Conservation (phyloP, 2,329 filamentous ascomycete species). For the Phyllosticta citribraziliensis region DNA sequence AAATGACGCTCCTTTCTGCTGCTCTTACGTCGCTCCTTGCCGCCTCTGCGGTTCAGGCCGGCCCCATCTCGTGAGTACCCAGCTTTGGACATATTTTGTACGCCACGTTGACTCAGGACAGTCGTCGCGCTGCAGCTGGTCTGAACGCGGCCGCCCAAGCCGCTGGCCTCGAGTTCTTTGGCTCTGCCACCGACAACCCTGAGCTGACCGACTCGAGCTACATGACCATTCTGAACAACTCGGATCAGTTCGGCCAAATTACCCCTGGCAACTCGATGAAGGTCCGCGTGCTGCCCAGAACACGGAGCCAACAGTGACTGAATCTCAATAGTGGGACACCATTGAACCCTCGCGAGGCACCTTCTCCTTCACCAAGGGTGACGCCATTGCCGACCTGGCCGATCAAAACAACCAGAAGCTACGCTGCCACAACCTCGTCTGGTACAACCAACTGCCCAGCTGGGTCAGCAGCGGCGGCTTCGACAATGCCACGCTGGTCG, state of each 20-base stretch:
- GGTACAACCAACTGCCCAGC: conserved; percentile 31
- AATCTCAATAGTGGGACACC: conserved; percentile 24
- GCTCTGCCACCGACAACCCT: conserved; percentile 19
- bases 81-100: neutral
- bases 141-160: conserved; percentile 17
- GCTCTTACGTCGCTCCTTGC: conserved; percentile 14
- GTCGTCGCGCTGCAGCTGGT: conserved; percentile 15
- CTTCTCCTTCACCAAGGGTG: conserved; percentile 26
- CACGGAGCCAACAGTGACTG: neutral
- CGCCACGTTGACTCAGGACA: neutral
- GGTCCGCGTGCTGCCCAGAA: conserved; percentile 2
- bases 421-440: conserved; percentile 34
- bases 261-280: conserved; percentile 19
- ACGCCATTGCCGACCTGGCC: conserved; percentile 27
- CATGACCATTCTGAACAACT: conserved; percentile 15
- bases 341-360: conserved; percentile 26
- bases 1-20: conserved; percentile 10
- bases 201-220: conserved; percentile 17
- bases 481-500: conserved; percentile 31
- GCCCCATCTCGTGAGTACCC: conserved; percentile 10
- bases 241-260: conserved; percentile 18
- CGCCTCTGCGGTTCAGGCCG: conserved; percentile 12
- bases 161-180: conserved; percentile 19
- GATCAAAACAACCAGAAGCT: conserved; percentile 26
- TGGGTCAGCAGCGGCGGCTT: conserved; percentile 28